A percentile compares a stretch with the other conserved stretches of the same genome.
Conservation (phyloP, 805 yeast genomes). For the Pachysolen tannophilus region DNA sequence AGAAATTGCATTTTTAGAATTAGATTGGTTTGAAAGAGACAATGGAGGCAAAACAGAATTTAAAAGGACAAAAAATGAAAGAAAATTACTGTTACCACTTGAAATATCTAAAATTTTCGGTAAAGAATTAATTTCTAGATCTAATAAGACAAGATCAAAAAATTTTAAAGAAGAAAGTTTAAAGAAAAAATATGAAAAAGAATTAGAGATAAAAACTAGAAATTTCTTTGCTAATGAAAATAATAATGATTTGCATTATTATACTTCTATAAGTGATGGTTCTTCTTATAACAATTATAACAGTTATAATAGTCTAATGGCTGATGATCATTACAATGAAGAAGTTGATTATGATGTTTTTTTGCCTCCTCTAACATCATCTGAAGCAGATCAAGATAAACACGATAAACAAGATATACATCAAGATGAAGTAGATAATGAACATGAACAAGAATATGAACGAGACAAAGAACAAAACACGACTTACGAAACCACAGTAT, state of each 20-base stretch:
- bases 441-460: slow-evolving; percentile 8
- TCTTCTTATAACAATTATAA: slow-evolving; percentile 3
- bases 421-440: slow-evolving; percentile 6
- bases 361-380: slow-evolving; percentile 27
- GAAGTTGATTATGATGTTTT: slow-evolving; percentile 31
- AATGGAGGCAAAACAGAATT: slow-evolving; percentile 21
- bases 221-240: slow-evolving; percentile 58
- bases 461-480: slow-evolving; percentile 15
- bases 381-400: slow-evolving; percentile 15
- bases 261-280: background rate
- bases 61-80: slow-evolving; percentile 19
- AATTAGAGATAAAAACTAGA: slow-evolving; percentile 48
- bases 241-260: slow-evolving; percentile 15
- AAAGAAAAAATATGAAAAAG: slow-evolving; percentile 44
- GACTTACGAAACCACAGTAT: slow-evolving; percentile 46
- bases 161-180: slow-evolving; percentile 54
- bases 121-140: slow-evolving; percentile 49
- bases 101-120: slow-evolving; percentile 39
- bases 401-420: no score
- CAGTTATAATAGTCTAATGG: slow-evolving; percentile 11
- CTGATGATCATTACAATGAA: slow-evolving; percentile 29
- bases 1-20: slow-evolving; percentile 72
- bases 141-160: slow-evolving; percentile 40
- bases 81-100: slow-evolving; percentile 25
- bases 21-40: slow-evolving; percentile 55